Conservation (phyloP, 2,329 filamentous ascomycete species). For the Conoideocrella luteorostrata region DNA sequence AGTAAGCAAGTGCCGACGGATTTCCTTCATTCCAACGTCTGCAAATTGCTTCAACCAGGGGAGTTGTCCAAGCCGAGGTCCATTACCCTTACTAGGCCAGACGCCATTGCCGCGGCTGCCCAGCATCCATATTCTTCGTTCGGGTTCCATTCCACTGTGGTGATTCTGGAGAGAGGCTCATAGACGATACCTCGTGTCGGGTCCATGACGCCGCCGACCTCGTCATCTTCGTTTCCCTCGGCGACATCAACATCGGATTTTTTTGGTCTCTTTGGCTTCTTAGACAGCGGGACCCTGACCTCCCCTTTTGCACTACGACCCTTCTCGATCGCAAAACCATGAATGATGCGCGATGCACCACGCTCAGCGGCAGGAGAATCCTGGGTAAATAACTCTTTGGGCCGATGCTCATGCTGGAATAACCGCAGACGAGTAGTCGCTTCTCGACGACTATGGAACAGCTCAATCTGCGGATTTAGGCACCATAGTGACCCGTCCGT, state of each 20-base stretch:
- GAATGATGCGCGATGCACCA: constrained; percentile 44
- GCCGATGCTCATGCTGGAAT: constrained; percentile 48
- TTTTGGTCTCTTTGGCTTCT: constrained; percentile 30
- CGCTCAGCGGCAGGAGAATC: constrained; percentile 25
- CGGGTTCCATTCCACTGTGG: constrained; percentile 61
- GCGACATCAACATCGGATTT: constrained; percentile 21
- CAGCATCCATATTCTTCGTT: constrained; percentile 60
- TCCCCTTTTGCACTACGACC: constrained; percentile 41
- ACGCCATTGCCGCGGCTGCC: constrained; percentile 61
- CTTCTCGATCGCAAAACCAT: constrained; percentile 44
- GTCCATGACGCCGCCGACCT: constrained; percentile 24
- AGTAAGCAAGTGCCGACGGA: constrained; percentile 6
- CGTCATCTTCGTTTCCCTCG: constrained; percentile 25
- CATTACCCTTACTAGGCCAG: constrained; percentile 59
- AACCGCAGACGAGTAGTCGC: constrained; percentile 31
- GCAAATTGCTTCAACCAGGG: constrained; percentile 4
- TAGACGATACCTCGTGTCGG: constrained; percentile 45
- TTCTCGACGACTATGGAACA: constrained; percentile 28
- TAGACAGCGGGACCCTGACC: constrained; percentile 29
- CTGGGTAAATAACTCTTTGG: constrained; percentile 22
- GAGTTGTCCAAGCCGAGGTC: constrained; percentile 50
- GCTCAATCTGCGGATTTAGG: constrained; percentile 31
- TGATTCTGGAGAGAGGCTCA: constrained; percentile 57
- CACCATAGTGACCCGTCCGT: constrained; percentile 48
- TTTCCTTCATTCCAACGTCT: not conserved